Evolutionary conservation across 1,284 basidiomycete genomes (phyloP).

Genomic region (Leccinum subrobustum): DNA sequence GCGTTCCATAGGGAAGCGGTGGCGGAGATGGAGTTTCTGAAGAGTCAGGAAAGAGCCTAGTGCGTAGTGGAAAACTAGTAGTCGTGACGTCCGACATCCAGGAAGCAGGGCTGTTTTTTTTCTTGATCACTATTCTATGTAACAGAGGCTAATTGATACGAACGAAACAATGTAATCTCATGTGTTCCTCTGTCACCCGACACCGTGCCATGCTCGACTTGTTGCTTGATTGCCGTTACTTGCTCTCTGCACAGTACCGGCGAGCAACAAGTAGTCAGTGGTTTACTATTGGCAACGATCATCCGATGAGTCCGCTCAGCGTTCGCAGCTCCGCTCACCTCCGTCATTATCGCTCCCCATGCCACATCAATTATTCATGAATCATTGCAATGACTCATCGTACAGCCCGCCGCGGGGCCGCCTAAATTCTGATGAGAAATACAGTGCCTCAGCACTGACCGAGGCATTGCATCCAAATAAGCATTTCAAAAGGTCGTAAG

Average conservation of each 20-base stretch:
- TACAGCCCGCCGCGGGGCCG: background rate
- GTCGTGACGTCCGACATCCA: background rate
- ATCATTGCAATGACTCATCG: background rate
- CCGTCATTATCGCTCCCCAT: background rate
- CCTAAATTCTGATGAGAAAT: no score
- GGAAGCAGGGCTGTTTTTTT: background rate
- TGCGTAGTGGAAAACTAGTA: background rate
- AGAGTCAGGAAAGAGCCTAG: conserved; percentile 18
- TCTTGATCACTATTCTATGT: background rate
- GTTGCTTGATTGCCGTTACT: no score
- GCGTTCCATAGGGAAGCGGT: conserved; percentile 30
- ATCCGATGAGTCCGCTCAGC: background rate
- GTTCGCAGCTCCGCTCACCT: background rate
- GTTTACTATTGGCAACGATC: no score
- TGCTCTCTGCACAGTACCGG: no score
- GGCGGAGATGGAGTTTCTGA: conserved; percentile 27
- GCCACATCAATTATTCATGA: background rate
- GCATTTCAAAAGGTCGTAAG: no score
- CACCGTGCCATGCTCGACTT: no score
- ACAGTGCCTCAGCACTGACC: background rate
- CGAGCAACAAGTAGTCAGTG: no score
- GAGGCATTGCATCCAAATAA: no score
- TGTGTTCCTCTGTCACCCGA: no score
- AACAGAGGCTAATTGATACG: background rate
- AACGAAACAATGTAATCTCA: background rate